Percentiles rank a stretch among this genome's conserved stretches.
Evolutionary conservation across 345 rosid genomes (phyloP).

Genomic region (Draba incana): DNA sequence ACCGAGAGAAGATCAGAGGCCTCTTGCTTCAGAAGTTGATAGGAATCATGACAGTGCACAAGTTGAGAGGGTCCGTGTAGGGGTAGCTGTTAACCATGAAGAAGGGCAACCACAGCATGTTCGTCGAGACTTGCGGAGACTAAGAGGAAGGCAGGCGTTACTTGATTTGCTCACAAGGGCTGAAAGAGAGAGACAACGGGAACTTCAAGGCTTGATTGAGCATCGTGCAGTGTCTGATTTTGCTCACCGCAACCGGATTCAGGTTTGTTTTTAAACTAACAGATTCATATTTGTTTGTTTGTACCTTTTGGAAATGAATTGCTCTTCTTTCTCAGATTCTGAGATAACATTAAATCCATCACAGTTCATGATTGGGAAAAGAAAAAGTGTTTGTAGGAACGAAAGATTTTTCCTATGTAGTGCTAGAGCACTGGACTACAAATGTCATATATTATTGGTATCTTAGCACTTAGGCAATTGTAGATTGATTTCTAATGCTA

Average conservation of each 20-base stretch:
- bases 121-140: slow-evolving; percentile 73
- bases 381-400: slow-evolving; percentile 10
- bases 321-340: slow-evolving; percentile 6
- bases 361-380: background rate
- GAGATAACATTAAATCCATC: slow-evolving; percentile 14
- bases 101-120: slow-evolving; percentile 79
- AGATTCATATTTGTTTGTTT: background rate
- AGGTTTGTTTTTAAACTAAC: slow-evolving; percentile 53
- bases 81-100: slow-evolving; percentile 56
- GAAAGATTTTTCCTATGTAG: background rate
- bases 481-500: slow-evolving; percentile 1
- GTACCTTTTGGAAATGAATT: background rate
- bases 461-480: background rate
- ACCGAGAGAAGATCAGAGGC: slow-evolving; percentile 62
- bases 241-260: slow-evolving; percentile 98
- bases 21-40: slow-evolving; percentile 38
- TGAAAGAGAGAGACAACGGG: slow-evolving; percentile 89
- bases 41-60: slow-evolving; percentile 45
- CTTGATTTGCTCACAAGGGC: slow-evolving; percentile 83
- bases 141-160: slow-evolving; percentile 93
- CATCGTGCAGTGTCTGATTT: slow-evolving; percentile 98
- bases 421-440: background rate
- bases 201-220: slow-evolving; percentile 87
- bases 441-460: background rate
- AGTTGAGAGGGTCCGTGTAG: slow-evolving; percentile 58